Conservation (phyloP, 208 protist species). For the Leishmania lainsoni region DNA sequence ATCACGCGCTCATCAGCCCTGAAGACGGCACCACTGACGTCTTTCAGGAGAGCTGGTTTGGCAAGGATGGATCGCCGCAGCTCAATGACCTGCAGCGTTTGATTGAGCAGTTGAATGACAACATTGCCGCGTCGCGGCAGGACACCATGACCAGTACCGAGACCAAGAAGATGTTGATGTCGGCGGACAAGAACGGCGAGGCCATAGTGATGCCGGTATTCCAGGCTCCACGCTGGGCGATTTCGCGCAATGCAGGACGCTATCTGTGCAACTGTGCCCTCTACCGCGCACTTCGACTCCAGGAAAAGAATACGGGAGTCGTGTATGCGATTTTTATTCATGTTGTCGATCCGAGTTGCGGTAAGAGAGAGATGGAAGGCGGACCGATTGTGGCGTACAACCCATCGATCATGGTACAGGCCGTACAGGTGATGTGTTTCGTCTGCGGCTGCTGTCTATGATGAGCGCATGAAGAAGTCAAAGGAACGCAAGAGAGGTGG, state of each 20-base stretch:
- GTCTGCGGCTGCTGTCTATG: constrained; percentile 24
- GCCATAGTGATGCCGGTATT: constrained; percentile 42
- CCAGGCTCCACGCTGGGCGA: constrained; percentile 40
- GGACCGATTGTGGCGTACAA: constrained; percentile 36
- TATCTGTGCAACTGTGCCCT: constrained; percentile 80
- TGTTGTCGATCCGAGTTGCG: constrained; percentile 36
- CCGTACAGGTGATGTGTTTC: constrained; percentile 28
- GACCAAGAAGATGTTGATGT: background rate
- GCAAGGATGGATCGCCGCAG: constrained; percentile 26
- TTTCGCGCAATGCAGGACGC: constrained; percentile 63
- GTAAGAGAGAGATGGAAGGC: constrained; percentile 17
- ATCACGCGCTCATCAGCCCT: constrained; percentile 51
- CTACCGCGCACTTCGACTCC: constrained; percentile 53
- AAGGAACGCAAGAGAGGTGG: background rate
- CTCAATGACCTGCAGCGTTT: constrained; percentile 31
- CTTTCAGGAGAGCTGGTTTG: constrained; percentile 53
- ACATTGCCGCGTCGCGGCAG: constrained; percentile 6
- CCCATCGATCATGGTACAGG: constrained; percentile 35
- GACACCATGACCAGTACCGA: background rate
- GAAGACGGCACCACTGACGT: constrained; percentile 31
- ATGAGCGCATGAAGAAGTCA: constrained; percentile 1
- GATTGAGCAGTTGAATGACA: constrained; percentile 24
- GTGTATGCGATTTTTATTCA: constrained; percentile 64
- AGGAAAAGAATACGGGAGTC: constrained; percentile 36
- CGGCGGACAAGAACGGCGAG: constrained; percentile 3